Evolutionary conservation across 441 rosid genomes (phyloP).

Genomic region (Gossypium davidsonii): DNA sequence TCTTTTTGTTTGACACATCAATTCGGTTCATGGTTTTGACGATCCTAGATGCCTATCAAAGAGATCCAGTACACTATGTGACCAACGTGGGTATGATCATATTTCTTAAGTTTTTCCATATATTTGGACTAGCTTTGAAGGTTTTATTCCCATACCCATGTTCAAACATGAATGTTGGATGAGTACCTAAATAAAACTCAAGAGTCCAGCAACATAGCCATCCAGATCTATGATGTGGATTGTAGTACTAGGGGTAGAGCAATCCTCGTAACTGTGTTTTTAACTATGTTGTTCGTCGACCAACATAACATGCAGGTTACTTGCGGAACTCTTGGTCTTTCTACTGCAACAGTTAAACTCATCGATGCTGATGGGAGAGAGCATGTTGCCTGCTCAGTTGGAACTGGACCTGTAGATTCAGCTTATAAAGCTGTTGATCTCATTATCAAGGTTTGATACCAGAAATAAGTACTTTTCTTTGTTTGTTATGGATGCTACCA

Average conservation of each 20-base stretch:
- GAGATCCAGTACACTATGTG: not conserved
- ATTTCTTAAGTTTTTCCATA: no score
- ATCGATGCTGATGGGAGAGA: slow-evolving; percentile 55
- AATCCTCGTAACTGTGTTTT: not conserved
- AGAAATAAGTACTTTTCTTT: not conserved
- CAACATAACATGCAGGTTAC: slow-evolving; percentile 47
- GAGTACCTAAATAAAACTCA: no score
- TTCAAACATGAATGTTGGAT: no score
- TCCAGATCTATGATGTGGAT: not conserved
- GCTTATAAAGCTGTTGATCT: slow-evolving; percentile 93
- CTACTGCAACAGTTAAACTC: slow-evolving; percentile 90
- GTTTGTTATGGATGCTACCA: not conserved
- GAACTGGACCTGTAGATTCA: slow-evolving; percentile 93
- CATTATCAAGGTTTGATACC: slow-evolving; percentile 57
- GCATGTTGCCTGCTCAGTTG: slow-evolving; percentile 71
- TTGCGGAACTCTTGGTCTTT: slow-evolving; percentile 85
- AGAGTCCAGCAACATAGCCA: not conserved
- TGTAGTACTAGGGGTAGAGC: not conserved
- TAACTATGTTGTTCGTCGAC: not conserved
- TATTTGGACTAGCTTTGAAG: no score
- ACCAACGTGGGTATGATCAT: no score
- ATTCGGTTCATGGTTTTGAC: not conserved
- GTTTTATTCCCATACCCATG: not conserved
- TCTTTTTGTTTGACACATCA: not conserved
- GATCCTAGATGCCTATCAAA: not conserved